Base-by-base conservation (phyloP, 2,329 filamentous ascomycete genomes). In the Cadophora sp. region DNA sequence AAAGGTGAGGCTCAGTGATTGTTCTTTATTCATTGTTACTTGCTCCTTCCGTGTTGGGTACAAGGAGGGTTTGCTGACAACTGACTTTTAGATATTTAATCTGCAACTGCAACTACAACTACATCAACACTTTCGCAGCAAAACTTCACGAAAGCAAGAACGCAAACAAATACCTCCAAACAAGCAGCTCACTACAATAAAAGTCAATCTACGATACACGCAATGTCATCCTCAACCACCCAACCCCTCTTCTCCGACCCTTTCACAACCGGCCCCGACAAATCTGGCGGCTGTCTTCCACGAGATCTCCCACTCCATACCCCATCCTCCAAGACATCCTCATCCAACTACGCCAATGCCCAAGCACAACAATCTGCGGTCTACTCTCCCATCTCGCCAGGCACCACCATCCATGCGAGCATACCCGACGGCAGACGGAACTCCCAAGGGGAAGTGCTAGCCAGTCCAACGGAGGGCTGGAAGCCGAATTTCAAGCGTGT, bases 341-440 rank as follows among this genome's bases (percentile, higher is more conserved):
- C 27, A 7, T 50, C 59, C 18, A 67, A 62, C 50, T n/a, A 62
- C 39, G 22, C 18, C 30, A 24, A 43, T 5, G 66, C 56, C 36
- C 18, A 48, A 58, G 27, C 18, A 30, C 27, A 45, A 20, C 16
- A 33, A 64, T 30, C 53, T 9, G 33, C 43, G 4, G 43, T 41
- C 45, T 48, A 22, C n/a, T 27, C 20, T 39, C 11, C 48, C 20
- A 22, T 16, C 22, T 27, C 59, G 39, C 27, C 48, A 20, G 30
- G 24, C 22, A 30, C 48, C 7, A 24, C 45, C 33, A n/a, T 14
- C 39, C 45, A 59, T 39, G 27, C 53, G 5, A 59, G 47, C 1
- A 74, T 73, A 45, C 66, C 68, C 2, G 74, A 76, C 43, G 70
- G 71, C 11, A 47, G 74, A 11, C 68, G 71, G 16, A 75, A 75